A percentile compares a stretch with the other conserved stretches of the same genome.
phyloP scores from a whole-genome alignment of 192 early-diverging fungal genomes.

The Coemansia sp. region DNA sequence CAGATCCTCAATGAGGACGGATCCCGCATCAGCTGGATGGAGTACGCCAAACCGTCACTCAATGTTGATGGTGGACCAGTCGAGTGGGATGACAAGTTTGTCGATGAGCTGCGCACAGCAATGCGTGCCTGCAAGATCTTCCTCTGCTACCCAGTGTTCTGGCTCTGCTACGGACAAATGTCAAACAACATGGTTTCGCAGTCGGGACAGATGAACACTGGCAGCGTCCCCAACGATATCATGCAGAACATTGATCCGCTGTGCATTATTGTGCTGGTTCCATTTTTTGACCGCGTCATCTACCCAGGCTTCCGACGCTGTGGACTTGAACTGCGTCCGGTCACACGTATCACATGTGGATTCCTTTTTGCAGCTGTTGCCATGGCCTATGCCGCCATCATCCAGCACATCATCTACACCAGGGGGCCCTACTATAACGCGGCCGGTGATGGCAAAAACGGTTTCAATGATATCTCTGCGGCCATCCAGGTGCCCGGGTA shows the following conservation, averaged over 20 bases:
- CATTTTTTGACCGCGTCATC: conserved; percentile 57
- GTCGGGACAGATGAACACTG: conserved; percentile 62
- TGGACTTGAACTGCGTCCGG: conserved; percentile 56
- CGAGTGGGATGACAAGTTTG: conserved; percentile 72
- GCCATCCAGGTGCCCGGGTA: conserved; percentile 61
- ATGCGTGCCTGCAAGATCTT: conserved; percentile 70
- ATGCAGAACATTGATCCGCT: conserved; percentile 65
- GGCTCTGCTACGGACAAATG: conserved; percentile 70
- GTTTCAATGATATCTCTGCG: conserved; percentile 59
- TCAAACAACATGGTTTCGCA: conserved; percentile 67
- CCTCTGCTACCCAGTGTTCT: conserved; percentile 72
- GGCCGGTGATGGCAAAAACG: conserved; percentile 41
- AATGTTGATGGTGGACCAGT: conserved; percentile 8
- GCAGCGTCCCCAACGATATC: conserved; percentile 61
- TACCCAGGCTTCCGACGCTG: conserved; percentile 60
- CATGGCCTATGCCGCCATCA: conserved; percentile 62
- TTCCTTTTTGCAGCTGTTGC: conserved; percentile 58
- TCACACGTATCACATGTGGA: conserved; percentile 61
- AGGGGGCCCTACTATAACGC: conserved; percentile 51
- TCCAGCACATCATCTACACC: conserved; percentile 62
- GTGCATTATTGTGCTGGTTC: conserved; percentile 59
- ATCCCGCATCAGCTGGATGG: conserved; percentile 50
- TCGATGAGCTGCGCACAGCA: conserved; percentile 64
- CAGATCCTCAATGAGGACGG: conserved; percentile 30
- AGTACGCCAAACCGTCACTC: conserved; percentile 63